Evolutionary conservation across 129 eudicot genomes (phyloP), one percentile per base, ranked within the genome.

Genomic region (sunflower (Helianthus annuus)): DNA sequence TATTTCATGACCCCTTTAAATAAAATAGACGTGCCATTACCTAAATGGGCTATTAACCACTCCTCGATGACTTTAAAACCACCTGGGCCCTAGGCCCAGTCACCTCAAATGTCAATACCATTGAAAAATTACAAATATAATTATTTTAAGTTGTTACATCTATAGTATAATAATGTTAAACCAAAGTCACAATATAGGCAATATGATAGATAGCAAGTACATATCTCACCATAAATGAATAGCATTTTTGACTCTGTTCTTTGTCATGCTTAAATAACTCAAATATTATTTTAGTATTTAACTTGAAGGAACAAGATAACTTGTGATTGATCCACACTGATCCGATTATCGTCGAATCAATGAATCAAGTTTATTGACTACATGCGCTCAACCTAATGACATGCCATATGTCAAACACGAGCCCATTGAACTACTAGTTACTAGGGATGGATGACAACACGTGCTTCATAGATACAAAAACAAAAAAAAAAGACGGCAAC

Each of bases 391-490:
- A 32, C 12, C 66, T 60, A 13, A 61, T 2, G 64, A 16, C 61
- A 36, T 52, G 64, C 32, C 32, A 7, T n/a, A 53, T 14, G 70
- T 61, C 70, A 66, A 75, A 74, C 36, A 74, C 13, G 13, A 16
- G 45, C 60, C 58, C 57, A 59, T 34, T 15, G 54, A 64, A 73
- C 60, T 66, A 53, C 19, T 53, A 42, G 34, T 27, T 59, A 44
- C 13, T 70, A 77, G 10, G 10, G 16, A 57, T 29, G 17, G 65
- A 59, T 27, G 59, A 16, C 59, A 59, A 74, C 73, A 29, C 7
- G 48, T 49, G 70, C 70, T 56, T 53, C 45, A 44, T 53, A 63
- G 63, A 75, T 60, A 60, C 60, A 62, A 15, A n/a, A 67, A 64
- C 34, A 64, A 66, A 67, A 64, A 34, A 48, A n/a, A n/a, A n/a